Conservation (phyloP, 2,329 filamentous ascomycete species). For the Nemania bipapillata region DNA sequence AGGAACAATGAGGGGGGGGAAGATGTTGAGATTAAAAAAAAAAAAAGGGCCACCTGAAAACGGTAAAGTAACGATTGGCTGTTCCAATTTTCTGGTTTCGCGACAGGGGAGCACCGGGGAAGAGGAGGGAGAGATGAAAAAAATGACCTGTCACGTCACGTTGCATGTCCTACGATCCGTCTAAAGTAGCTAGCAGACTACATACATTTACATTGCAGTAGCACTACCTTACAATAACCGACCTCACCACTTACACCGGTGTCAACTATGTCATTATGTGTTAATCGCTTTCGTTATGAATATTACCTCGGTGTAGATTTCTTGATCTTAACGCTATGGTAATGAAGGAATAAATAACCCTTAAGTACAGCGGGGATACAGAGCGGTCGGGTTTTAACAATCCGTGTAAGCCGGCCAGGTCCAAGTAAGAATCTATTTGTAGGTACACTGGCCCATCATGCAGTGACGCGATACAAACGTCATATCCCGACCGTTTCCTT, state of each 20-base stretch:
- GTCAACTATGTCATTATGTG: background rate
- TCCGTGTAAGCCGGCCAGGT: background rate
- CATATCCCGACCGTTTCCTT: background rate
- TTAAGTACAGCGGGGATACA: too few species aligned
- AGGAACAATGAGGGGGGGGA: background rate
- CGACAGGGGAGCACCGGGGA: background rate
- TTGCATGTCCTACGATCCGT: conserved; percentile 21
- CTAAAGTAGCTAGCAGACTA: conserved; percentile 9
- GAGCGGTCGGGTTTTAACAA: background rate
- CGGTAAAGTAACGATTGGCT: conserved; percentile 8
- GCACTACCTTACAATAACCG: too few species aligned
- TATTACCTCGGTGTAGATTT: background rate
- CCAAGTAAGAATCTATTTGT: background rate
- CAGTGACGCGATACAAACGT: conserved; percentile 15
- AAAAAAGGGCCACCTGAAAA: conserved; percentile 21
- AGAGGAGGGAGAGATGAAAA: background rate
- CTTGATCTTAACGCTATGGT: background rate
- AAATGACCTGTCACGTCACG: conserved; percentile 30
- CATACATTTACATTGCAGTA: background rate
- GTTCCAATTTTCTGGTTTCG: conserved; percentile 4
- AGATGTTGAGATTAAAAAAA: conserved; percentile 9
- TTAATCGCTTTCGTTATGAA: background rate
- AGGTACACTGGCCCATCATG: background rate
- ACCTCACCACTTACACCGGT: too few species aligned
- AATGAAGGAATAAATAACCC: too few species aligned